Base-by-base conservation (phyloP, 371 early-diverging fungal species). In the Mucor indicus region DNA sequence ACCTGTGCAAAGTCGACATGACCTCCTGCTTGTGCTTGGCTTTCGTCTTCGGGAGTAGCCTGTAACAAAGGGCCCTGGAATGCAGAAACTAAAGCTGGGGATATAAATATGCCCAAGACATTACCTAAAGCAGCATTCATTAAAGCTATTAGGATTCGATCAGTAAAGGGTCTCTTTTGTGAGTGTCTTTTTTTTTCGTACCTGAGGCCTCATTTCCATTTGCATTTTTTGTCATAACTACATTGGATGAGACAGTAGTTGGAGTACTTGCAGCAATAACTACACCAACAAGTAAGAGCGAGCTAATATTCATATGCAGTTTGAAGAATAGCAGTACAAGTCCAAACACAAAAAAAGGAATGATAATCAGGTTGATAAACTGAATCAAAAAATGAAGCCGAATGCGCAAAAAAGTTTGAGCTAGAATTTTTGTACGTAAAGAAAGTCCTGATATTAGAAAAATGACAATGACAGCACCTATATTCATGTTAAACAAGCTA, bases 221-320 rank as follows among this genome's bases (percentile, higher is more conserved):
- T 0, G 87, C 85, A 46, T 81, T 81, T 60, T 82, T 81, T 3
- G 90, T 89, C 87, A 87, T 87, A 53, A 87, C 79, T 9, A 86
- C 86, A 58, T 87, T 87, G 20, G 90, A 87, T 2, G 87, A 84
- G 35, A 89, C 84, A 8, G 90, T 89, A 0, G 90, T 87, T 0
- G 90, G 90, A 7, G 84, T 86, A 16, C 82, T 76, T 21, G 81
- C 80, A 30, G 84, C 80, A 47, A 88, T 80, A 4, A 86, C 78
- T 36, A 88, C 62, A 29, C 87, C 89, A 4, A 81, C 75, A 16
- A 85, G 54, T 3, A 89, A 60, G 6, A 79, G 70, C 6, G 70
- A 67, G 31, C 80, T 81, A 32, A 89, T 64, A 3, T 62, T 44
- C 36, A 79, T 62, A 32, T 67, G 66, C 1, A 59, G 21, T 17